Conservation (phyloP, 306 rosid genomes). For the Sindora glabra region DNA sequence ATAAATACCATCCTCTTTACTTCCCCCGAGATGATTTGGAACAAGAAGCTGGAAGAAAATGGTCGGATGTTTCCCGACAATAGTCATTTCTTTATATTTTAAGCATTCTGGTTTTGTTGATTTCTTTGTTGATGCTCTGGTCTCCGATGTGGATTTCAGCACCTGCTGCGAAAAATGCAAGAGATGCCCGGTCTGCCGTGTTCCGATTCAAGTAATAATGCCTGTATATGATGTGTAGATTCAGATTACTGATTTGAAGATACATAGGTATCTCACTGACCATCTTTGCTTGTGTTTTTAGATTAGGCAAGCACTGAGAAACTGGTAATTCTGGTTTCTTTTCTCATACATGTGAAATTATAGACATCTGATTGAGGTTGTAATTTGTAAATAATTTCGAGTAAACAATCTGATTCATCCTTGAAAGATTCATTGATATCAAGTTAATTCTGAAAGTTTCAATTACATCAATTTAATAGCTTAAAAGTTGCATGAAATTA, state of each 20-base stretch:
- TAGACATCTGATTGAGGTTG: too few species aligned
- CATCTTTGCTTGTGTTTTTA: conserved; percentile 52
- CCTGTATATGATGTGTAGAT: conserved; percentile 58
- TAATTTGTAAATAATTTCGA: too few species aligned
- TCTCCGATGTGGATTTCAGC: conserved; percentile 49
- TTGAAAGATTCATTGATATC: too few species aligned
- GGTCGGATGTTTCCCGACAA: too few species aligned
- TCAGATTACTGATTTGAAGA: conserved; percentile 8
- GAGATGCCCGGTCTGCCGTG: conserved; percentile 81
- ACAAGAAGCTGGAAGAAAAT: too few species aligned
- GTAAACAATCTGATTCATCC: too few species aligned
- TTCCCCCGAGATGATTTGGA: too few species aligned
- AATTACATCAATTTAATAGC: too few species aligned
- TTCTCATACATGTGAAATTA: background rate
- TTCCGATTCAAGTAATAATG: conserved; percentile 51
- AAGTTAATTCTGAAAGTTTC: too few species aligned
- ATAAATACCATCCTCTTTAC: too few species aligned
- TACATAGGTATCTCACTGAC: conserved; percentile 17
- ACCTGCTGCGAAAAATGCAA: conserved; percentile 72
- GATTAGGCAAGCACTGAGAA: conserved; percentile 33
- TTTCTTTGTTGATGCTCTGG: background rate
- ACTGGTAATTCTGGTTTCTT: conserved; percentile 11
- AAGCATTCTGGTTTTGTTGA: background rate
- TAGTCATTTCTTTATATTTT: too few species aligned
- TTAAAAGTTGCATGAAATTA: too few species aligned